phyloP scores from a whole-genome alignment of 2,329 filamentous ascomycete species.

The Alternaria ventricosa region DNA sequence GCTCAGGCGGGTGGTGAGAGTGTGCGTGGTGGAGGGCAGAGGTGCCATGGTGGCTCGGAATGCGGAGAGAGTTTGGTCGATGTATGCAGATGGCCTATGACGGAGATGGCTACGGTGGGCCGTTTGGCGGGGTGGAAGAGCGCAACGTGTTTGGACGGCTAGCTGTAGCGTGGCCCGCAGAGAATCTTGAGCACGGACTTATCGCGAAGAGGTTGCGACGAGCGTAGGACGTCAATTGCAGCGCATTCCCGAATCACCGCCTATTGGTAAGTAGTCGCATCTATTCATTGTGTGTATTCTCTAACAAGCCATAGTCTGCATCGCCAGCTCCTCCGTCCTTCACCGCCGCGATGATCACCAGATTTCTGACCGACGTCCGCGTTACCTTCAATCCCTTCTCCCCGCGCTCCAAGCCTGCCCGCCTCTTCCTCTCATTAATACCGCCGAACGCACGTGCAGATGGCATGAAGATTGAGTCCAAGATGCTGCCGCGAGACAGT shows the following conservation, averaged over 20 bases:
- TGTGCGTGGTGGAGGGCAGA: slow-evolving; percentile 41
- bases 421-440: slow-evolving; percentile 85
- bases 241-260: not conserved
- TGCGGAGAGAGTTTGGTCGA: slow-evolving; percentile 36
- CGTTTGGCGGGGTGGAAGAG: slow-evolving; percentile 19
- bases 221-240: slow-evolving; percentile 3
- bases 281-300: not conserved
- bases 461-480: slow-evolving; percentile 79
- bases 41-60: slow-evolving; percentile 42
- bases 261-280: not conserved
- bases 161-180: slow-evolving; percentile 16
- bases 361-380: slow-evolving; percentile 83
- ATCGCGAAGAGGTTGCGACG: slow-evolving; percentile 9
- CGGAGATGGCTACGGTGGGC: slow-evolving; percentile 34
- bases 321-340: not conserved
- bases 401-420: slow-evolving; percentile 76
- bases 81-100: slow-evolving; percentile 36
- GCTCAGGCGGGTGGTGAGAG: slow-evolving; percentile 58
- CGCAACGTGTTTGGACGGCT: slow-evolving; percentile 23
- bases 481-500: slow-evolving; percentile 73
- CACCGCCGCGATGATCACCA: slow-evolving; percentile 72
- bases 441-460: slow-evolving; percentile 76
- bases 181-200: slow-evolving; percentile 31
- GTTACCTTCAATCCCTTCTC: slow-evolving; percentile 95
- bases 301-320: not conserved